Conservation (phyloP, 2,329 filamentous ascomycete species). For the Phoma sp. region DNA sequence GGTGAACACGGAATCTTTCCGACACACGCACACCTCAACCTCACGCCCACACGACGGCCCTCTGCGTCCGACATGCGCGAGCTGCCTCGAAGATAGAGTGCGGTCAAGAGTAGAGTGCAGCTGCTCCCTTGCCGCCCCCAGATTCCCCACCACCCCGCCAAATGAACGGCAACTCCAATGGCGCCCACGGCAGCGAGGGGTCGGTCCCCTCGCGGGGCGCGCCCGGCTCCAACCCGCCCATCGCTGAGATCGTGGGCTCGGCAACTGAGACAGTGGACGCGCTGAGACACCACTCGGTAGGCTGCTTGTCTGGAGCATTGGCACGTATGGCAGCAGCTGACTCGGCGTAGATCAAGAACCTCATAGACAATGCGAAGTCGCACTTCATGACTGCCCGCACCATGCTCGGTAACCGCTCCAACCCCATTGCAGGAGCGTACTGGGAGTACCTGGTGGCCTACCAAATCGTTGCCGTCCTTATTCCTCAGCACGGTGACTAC, state of each 20-base stretch:
- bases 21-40: slow-evolving; percentile 14
- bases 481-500: slow-evolving; percentile 79
- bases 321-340: slow-evolving; percentile 20
- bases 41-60: slow-evolving; percentile 3
- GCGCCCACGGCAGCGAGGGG: slow-evolving; percentile 31
- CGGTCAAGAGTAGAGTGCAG: slow-evolving; percentile 46
- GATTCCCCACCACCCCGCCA: slow-evolving; percentile 23
- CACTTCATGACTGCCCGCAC: slow-evolving; percentile 60
- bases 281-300: slow-evolving; percentile 38
- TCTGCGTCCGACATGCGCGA: slow-evolving; percentile 32
- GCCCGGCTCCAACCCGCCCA: slow-evolving; percentile 44
- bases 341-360: slow-evolving; percentile 43
- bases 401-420: slow-evolving; percentile 42
- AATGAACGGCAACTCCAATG: slow-evolving; percentile 43
- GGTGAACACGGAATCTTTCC: slow-evolving; percentile 5
- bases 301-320: not conserved
- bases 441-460: slow-evolving; percentile 84
- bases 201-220: slow-evolving; percentile 27
- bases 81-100: slow-evolving; percentile 28
- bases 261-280: slow-evolving; percentile 46
- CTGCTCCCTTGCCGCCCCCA: slow-evolving; percentile 45
- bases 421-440: slow-evolving; percentile 74
- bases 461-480: slow-evolving; percentile 75
- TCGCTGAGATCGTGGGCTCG: slow-evolving; percentile 52
- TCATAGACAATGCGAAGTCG: slow-evolving; percentile 50